phyloP scores from a whole-genome alignment of 768 basidiomycete genomes.

The Suillus paluster region DNA sequence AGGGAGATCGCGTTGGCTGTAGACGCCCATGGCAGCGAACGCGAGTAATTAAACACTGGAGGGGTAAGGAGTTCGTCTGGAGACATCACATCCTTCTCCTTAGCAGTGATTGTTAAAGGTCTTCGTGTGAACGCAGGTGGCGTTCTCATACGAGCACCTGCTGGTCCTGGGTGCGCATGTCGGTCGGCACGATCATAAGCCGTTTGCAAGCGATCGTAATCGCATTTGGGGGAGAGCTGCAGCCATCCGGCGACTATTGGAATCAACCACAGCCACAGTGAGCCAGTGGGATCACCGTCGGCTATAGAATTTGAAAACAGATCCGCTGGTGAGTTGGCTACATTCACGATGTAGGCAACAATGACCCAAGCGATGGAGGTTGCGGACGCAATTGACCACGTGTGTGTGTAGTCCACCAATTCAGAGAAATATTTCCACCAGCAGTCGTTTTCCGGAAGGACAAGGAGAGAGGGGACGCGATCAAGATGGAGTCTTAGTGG shows the following conservation, averaged over 20 bases:
- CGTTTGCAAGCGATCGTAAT: conserved; percentile 30
- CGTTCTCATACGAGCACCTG: neutral
- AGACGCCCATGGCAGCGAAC: conserved; percentile 3
- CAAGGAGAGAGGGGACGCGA: no score
- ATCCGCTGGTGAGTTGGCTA: conserved; percentile 31
- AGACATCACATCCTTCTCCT: conserved; percentile 2
- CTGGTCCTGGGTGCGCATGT: conserved; percentile 22
- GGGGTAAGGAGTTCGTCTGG: conserved; percentile 7
- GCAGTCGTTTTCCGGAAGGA: no score
- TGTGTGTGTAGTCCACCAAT: conserved; percentile 36
- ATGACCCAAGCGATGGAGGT: conserved; percentile 42
- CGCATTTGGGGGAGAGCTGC: conserved; percentile 39
- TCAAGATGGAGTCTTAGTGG: no score
- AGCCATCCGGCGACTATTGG: conserved; percentile 40
- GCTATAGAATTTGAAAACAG: neutral
- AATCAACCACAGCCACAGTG: conserved; percentile 43
- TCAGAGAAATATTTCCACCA: no score
- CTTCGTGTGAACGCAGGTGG: neutral
- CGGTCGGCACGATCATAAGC: conserved; percentile 34
- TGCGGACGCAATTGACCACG: conserved; percentile 40
- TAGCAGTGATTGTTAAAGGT: neutral
- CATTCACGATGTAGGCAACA: conserved; percentile 33
- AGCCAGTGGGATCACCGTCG: conserved; percentile 18
- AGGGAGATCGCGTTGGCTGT: neutral
- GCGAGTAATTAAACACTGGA: conserved; percentile 10